A percentile compares a stretch with the other conserved stretches of the same genome.
phyloP scores from a whole-genome alignment of 2,329 filamentous ascomycete species.

The Sphaerulina vaccinii region DNA sequence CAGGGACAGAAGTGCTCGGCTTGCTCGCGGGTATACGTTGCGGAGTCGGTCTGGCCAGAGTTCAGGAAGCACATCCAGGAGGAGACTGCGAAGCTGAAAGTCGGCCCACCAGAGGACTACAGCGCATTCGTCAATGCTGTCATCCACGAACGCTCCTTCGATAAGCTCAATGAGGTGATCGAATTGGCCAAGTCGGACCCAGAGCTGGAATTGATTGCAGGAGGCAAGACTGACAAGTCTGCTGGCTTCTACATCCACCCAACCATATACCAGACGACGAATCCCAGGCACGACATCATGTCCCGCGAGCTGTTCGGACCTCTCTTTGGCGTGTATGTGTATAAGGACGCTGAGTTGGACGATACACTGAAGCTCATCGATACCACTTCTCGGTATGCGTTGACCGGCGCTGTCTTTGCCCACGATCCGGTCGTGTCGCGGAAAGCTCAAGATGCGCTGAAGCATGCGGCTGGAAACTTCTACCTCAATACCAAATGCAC shows the following conservation, averaged over 20 bases:
- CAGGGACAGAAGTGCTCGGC: constrained; percentile 89
- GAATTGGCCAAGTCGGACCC: constrained; percentile 71
- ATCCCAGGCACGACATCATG: constrained; percentile 70
- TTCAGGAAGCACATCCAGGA: constrained; percentile 65
- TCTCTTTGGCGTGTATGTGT: constrained; percentile 69
- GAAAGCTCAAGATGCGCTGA: constrained; percentile 66
- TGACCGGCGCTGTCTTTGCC: constrained; percentile 74
- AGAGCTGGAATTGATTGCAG: constrained; percentile 68
- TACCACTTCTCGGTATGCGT: constrained; percentile 64
- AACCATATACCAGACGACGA: constrained; percentile 72
- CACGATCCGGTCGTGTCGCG: constrained; percentile 64
- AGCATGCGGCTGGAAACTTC: constrained; percentile 75
- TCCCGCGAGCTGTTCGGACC: constrained; percentile 80
- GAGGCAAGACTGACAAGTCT: constrained; percentile 72
- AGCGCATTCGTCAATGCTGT: constrained; percentile 81
- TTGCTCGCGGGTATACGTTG: constrained; percentile 74
- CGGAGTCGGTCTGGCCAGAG: constrained; percentile 68
- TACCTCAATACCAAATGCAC: constrained; percentile 79
- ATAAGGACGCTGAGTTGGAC: constrained; percentile 59
- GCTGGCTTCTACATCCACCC: constrained; percentile 81
- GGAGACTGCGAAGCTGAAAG: constrained; percentile 66
- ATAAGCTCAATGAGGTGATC: constrained; percentile 72
- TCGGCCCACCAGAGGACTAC: constrained; percentile 68
- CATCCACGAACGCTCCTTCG: constrained; percentile 76
- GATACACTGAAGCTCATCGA: constrained; percentile 64